phyloP scores from a whole-genome alignment of 257 asterid species.

The Penstemon barbatus region DNA sequence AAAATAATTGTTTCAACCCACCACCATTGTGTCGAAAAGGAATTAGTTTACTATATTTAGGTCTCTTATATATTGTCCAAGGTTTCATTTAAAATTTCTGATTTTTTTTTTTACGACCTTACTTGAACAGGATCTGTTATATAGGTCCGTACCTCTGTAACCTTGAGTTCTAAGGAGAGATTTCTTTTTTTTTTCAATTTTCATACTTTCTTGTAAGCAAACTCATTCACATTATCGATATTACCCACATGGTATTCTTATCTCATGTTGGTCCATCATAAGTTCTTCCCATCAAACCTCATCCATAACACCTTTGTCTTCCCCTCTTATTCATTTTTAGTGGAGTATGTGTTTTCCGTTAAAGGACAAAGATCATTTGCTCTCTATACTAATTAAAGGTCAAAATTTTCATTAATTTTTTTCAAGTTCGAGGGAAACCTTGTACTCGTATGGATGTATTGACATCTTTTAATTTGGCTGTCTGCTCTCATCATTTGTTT shows the following conservation, averaged over 20 bases:
- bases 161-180: too few species aligned
- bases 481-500: neutral
- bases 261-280: neutral
- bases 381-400: neutral
- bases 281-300: neutral
- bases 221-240: too few species aligned
- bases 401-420: neutral
- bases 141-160: too few species aligned
- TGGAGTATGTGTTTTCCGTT: too few species aligned
- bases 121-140: too few species aligned
- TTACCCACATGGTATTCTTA: too few species aligned
- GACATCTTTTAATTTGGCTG: neutral
- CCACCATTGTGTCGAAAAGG: neutral
- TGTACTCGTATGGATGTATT: neutral
- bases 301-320: neutral
- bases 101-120: too few species aligned
- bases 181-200: too few species aligned
- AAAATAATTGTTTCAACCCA: constrained; percentile 1
- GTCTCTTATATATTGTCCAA: neutral
- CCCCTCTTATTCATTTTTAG: neutral
- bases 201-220: too few species aligned
- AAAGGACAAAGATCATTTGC: neutral
- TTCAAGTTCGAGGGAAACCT: neutral
- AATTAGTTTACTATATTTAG: constrained; percentile 5
- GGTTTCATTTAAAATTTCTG: too few species aligned